Percentiles rank a stretch among this genome's conserved stretches.
Evolutionary conservation across 1,139 yeast genomes (phyloP).

Genomic region (Candida frijolesensis): DNA sequence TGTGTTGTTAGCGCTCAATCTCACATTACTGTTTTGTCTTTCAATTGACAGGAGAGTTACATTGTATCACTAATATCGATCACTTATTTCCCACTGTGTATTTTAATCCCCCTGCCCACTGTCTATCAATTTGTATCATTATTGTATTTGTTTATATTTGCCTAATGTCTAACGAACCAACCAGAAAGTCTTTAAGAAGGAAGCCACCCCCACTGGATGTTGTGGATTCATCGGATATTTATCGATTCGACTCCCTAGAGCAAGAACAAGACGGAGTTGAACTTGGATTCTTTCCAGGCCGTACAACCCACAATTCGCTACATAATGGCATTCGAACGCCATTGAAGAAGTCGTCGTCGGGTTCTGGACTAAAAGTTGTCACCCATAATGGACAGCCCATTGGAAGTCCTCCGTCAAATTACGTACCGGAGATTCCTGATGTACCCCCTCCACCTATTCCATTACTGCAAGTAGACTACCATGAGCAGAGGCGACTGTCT

Average conservation of each 20-base stretch:
- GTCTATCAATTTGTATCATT: background rate
- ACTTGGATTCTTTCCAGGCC: background rate
- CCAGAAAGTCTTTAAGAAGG: constrained; percentile 1
- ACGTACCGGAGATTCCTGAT: background rate
- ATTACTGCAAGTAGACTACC: background rate
- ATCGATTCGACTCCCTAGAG: background rate
- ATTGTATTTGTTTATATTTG: background rate
- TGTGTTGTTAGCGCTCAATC: too few species aligned
- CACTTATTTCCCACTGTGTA: background rate
- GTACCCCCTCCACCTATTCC: background rate
- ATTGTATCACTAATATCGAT: background rate
- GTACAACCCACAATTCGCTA: background rate
- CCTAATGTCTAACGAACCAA: constrained; percentile 4
- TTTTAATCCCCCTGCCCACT: background rate
- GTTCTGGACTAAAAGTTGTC: background rate
- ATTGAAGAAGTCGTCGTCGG: background rate
- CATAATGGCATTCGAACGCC: background rate
- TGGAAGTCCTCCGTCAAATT: background rate
- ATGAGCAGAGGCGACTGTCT: background rate
- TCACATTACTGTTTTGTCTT: background rate
- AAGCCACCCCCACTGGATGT: constrained; percentile 4
- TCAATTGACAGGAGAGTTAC: background rate
- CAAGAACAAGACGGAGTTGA: background rate
- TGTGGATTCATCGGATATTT: background rate
- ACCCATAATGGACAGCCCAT: background rate